Base-by-base conservation (phyloP, 1,139 yeast species). In the Kurtzmaniella quercitrusa region DNA sequence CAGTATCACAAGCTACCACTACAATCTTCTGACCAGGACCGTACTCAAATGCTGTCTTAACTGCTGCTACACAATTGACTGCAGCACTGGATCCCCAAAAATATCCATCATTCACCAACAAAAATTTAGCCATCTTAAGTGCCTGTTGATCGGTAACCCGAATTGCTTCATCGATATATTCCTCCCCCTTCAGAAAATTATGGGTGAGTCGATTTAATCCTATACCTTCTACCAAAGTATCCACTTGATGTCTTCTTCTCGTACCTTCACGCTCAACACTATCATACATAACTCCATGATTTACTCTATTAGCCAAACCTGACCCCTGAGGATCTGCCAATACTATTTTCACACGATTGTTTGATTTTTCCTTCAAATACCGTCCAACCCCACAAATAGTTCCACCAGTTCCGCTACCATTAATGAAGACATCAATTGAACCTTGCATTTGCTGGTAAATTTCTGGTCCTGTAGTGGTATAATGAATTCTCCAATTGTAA, bases 311-410 rank as follows among this genome's bases (percentile, higher is more conserved):
- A 56, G 75, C 85, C 51, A 93, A 75, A 0, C 98, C 98, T 11
- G 94, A 82, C 0, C 98, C 98, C 57, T 89, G 98, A 1, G 98
- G 98, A 61, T 93, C 98, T 0, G 97, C 96, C 34, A 93, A 68
- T 1, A 87, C 71, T 1, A 81, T 74, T 39, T 63, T 67, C 1
- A 75, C 53, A 16, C 66, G 51, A 41, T 66, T 59, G 4, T 21
- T 36, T 3, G 18, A 4, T 14, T 31, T 14, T 46, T 78, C 79
- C 55, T 88, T 88, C 47, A 93, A 68, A 59, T 68, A 90, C 47
- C 73, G 74, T 0, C 95, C 77, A 2, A 90, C 95, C 2, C 98
- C 98, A 3, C 96, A 75, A 39, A 91, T 88, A 2, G 98, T 93
- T 27, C 91, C 91, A 27, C 91, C 76, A 0, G 84, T 78, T 0